Base-by-base conservation (phyloP, 2,329 filamentous ascomycete species). In the Coleophoma crateriformis region DNA sequence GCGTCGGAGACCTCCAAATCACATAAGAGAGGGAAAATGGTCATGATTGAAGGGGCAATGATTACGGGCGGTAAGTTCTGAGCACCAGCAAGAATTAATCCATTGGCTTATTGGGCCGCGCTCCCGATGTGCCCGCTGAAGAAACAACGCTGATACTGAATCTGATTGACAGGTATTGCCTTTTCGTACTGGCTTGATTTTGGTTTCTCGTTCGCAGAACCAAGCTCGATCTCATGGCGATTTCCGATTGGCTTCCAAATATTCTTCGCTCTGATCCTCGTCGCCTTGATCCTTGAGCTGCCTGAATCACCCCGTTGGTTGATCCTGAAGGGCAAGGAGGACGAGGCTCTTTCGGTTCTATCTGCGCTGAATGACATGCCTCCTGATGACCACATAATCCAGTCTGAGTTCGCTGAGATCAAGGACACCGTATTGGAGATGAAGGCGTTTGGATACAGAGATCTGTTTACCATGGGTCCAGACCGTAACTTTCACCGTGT, bases 371-470 rank as follows among this genome's bases (percentile, higher is more conserved):
- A 61, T 4, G 67, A 73, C 47, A 53, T 55, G 3, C 60, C 72
- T 4, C 52, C 71, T 7, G 71, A 83, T 19, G 71, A 79, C 51
- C 72, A 71, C 15, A 70, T 78, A 46, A 77, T 84, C n/a, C 68
- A 76, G 37, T 68, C 76, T 33, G 79, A 87, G 61, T 70, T 72
- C 47, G 47, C 59, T 3, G 68, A 69, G 37, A 76, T 76, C 55
- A 79, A 80, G 58, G 78, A 84, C 47, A 81, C 86, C 1, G 83
- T 87, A n/a, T 68, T 81, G n/a, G 85, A 90, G 61, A 70, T 54
- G 22, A 54, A 52, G 10, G 41, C 50, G 11, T 47, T 52, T 15
- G 58, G 59, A 3, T 67, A 70, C 62, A 68, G 64, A 20, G 71
- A 73, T 8, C 66, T 78, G 3, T 72, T 78, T 54, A 73, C 71